Base-by-base conservation (phyloP, 805 yeast genomes). In the Henningerozyma blattae region DNA sequence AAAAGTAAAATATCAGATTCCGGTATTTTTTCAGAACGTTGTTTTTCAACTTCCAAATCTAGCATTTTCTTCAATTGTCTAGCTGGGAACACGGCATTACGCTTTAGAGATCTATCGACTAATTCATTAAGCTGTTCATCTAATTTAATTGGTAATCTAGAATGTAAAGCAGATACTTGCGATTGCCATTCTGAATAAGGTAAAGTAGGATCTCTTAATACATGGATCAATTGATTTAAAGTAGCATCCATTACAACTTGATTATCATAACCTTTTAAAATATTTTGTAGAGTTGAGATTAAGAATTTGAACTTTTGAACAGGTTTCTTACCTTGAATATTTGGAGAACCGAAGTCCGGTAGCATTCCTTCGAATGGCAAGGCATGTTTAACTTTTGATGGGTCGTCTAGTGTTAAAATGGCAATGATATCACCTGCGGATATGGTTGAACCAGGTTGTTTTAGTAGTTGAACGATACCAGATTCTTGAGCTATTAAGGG, bases 361-460 rank as follows among this genome's bases (percentile, higher is more conserved):
- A 93, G 65, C 52, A 93, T 85, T 33, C 95, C 96, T 58, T 86
- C 95, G 50, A 73, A 91, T 34, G 96, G 95, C 55, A 78, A 64
- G 29, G 99, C 98, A 51, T 87, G 98, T 59, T 89, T 89, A 34
- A 91, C 98, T 64, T 85, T 86, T 4, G 94, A 77, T 38, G 97
- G 97, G 56, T 91, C 98, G 54, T 93, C 99, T 36, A 91, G 67
- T 14, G 96, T 78, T 46, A 91, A 68, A 40, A 91, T 89, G 17
- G 96, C 98, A 55, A 91, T 72, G 40, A 93, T 89, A 54, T 91
- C 98, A 64, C 98, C 98, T 32, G 96, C 96, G 47, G 75, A 74
- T 38, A 91, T 80, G 18, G 94, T 85, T n/a, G 97, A 80, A 34
- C 99, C 99, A 8, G 98, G 97, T 65, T 91, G 98, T 61, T 91